phyloP scores from a whole-genome alignment of 768 basidiomycete species.

The Butyriboletus loyo region DNA sequence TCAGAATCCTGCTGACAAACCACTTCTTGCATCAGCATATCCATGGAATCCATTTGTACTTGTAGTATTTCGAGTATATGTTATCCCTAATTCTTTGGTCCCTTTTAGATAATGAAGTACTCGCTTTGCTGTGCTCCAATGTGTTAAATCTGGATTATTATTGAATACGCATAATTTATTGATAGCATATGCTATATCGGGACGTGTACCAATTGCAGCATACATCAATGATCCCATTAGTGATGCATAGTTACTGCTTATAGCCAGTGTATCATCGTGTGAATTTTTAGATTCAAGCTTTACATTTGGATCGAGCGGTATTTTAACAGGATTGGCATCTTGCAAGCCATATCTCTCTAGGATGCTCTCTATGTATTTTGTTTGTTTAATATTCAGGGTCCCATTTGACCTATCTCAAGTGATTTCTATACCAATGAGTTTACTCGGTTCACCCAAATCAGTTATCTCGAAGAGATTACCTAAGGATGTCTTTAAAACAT shows the following conservation, averaged over 20 bases:
- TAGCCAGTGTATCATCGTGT: fast-evolving
- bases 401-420: not conserved
- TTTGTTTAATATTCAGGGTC: not conserved
- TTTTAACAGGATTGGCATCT: slow-evolving; percentile 2
- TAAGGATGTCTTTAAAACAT: not conserved
- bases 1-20: too few relatives aligned
- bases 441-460: not conserved
- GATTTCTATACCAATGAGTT: not conserved
- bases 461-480: not conserved
- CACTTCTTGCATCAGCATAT: too few relatives aligned
- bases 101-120: slow-evolving; percentile 16
- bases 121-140: slow-evolving; percentile 13
- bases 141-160: not conserved
- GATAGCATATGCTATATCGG: slow-evolving; percentile 6
- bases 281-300: not conserved
- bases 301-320: not conserved
- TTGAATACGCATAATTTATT: slow-evolving; percentile 12
- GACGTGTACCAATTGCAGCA: slow-evolving; percentile 5
- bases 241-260: not conserved
- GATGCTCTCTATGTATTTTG: slow-evolving; percentile 3
- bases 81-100: not conserved
- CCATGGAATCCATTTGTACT: too few relatives aligned
- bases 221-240: slow-evolving; percentile 25
- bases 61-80: not conserved
- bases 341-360: not conserved